phyloP scores from a whole-genome alignment of 78 protist genomes.

The Dictyostelium intermedium region DNA sequence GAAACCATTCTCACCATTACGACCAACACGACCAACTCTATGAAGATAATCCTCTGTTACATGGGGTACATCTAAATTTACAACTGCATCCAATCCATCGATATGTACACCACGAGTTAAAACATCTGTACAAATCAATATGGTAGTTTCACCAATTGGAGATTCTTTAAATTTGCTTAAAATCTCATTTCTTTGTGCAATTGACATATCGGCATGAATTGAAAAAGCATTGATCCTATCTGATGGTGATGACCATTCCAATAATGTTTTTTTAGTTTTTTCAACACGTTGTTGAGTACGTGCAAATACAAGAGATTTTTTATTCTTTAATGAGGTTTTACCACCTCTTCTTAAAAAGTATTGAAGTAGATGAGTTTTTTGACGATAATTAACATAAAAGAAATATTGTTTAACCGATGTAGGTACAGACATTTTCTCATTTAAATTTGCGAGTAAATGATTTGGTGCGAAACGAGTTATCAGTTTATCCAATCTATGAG shows the following conservation, averaged over 20 bases:
- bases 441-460: slow-evolving; percentile 41
- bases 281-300: slow-evolving; percentile 72
- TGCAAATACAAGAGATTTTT: slow-evolving; percentile 30
- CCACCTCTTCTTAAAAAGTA: slow-evolving; percentile 62
- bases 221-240: not conserved
- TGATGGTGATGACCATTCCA: not conserved
- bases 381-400: slow-evolving; percentile 19
- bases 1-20: slow-evolving; percentile 79
- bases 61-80: slow-evolving; percentile 73
- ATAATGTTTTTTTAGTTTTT: not conserved
- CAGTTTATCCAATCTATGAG: slow-evolving; percentile 9
- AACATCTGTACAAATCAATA: slow-evolving; percentile 47
- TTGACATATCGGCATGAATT: slow-evolving; percentile 61
- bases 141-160: not conserved
- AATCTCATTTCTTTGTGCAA: slow-evolving; percentile 4
- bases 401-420: slow-evolving; percentile 20
- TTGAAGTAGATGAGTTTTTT: not conserved
- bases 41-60: slow-evolving; percentile 87
- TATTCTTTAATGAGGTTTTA: slow-evolving; percentile 50
- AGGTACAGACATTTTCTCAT: slow-evolving; percentile 6
- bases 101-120: slow-evolving; percentile 60
- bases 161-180: not conserved
- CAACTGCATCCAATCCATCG: slow-evolving; percentile 73
- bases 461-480: slow-evolving; percentile 60
- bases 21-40: slow-evolving; percentile 92